A percentile compares a stretch with the other conserved stretches of the same genome.
Conservation (phyloP, 352 stramenopile species). For the Pythium brassicae region DNA sequence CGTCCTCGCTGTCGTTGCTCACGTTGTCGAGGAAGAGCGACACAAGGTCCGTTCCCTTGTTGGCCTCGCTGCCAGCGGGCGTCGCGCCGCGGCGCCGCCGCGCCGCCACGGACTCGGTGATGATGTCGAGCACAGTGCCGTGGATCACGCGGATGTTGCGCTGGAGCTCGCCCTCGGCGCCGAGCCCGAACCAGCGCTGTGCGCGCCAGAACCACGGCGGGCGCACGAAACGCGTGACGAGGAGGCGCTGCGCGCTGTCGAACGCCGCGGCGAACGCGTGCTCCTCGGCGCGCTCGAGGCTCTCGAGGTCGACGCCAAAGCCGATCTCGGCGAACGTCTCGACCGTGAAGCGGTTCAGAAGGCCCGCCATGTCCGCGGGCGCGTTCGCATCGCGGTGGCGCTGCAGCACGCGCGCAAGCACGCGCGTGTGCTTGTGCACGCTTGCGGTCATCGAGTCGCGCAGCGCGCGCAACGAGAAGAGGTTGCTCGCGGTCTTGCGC, state of each 20-base stretch:
- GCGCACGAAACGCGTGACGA: constrained; percentile 30
- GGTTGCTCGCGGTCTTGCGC: constrained; percentile 22
- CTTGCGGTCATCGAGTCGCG: constrained; percentile 20
- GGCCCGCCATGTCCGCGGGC: constrained; percentile 28
- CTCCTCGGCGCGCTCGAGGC: constrained; percentile 24
- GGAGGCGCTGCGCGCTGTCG: constrained; percentile 27
- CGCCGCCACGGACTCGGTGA: constrained; percentile 20
- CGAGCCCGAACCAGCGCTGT: constrained; percentile 29
- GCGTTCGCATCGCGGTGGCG: constrained; percentile 11
- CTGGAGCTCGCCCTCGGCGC: constrained; percentile 27
- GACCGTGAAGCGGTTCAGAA: constrained; percentile 56
- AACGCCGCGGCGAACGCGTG: constrained; percentile 51
- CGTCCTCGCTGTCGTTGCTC: neutral
- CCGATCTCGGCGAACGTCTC: constrained; percentile 66
- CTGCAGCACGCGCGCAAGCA: constrained; percentile 7
- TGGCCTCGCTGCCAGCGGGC: neutral
- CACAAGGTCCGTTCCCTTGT: constrained; percentile 33
- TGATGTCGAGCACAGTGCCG: constrained; percentile 30
- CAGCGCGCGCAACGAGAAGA: constrained; percentile 27
- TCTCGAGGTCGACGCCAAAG: constrained; percentile 54
- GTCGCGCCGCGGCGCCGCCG: neutral
- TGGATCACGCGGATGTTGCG: constrained; percentile 31
- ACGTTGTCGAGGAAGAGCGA: constrained; percentile 44
- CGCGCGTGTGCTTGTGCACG: constrained; percentile 16
- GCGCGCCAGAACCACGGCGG: constrained; percentile 42